A percentile compares a stretch with the other conserved stretches of the same genome.
These are phyloP conservation scores for Colletotrichum neosansevieriae DNA, from an alignment of 2,329 filamentous ascomycete genomes.

Conservation along the genomic window DNA sequence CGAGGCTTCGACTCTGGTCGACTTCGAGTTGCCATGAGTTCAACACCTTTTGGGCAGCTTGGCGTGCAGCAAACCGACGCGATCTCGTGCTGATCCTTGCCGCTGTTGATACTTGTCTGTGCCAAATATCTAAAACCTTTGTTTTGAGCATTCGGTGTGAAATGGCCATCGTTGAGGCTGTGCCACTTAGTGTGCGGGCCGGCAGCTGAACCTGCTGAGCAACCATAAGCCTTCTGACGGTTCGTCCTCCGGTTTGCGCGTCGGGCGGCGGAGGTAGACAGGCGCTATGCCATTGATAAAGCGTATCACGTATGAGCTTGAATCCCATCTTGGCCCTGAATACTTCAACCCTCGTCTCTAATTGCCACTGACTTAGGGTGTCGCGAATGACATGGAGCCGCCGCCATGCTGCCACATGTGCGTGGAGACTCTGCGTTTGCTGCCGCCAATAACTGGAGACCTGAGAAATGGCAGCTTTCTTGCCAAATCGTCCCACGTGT, in stretches of 20 bases:
- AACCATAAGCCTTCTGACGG: background rate
- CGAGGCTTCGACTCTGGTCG: background rate
- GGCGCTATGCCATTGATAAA: constrained; percentile 24
- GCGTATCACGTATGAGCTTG: constrained; percentile 12
- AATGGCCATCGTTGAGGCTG: background rate
- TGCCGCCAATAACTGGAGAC: constrained; percentile 10
- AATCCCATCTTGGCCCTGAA: constrained; percentile 25
- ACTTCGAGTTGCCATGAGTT: constrained; percentile 21
- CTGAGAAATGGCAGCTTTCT: background rate
- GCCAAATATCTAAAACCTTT: constrained; percentile 32
- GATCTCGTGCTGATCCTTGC: constrained; percentile 13
- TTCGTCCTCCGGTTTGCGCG: background rate
- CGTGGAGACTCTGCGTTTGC: background rate
- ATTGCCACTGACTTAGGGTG: constrained; percentile 24
- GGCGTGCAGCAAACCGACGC: constrained; percentile 20
- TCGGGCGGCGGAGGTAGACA: constrained; percentile 15
- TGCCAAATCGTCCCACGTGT: background rate
- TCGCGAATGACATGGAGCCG: constrained; percentile 1
- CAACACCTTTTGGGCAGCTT: constrained; percentile 11
- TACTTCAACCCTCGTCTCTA: constrained; percentile 17
- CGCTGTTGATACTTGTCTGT: constrained; percentile 2
- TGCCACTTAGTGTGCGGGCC: background rate
- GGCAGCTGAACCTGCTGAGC: background rate
- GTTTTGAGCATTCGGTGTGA: constrained; percentile 27
- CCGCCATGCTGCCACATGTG: constrained; percentile 2